Evolutionary conservation across 2,329 filamentous ascomycete species (phyloP).

Genomic region (Ceratocystis huliohia): DNA sequence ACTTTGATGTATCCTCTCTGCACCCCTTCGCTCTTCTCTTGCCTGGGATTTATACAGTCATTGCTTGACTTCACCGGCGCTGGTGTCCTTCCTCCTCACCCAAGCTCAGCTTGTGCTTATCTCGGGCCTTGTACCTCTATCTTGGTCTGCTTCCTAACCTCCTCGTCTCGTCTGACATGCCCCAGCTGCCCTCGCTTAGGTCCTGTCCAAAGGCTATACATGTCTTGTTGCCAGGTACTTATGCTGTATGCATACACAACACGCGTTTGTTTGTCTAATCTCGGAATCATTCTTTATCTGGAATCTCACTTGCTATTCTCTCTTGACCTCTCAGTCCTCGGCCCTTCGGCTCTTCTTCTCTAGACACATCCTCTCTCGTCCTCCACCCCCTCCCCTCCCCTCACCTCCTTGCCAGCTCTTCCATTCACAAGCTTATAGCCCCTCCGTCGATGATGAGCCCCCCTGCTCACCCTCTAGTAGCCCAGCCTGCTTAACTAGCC

Average conservation of each 20-base stretch:
- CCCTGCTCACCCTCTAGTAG: slow-evolving; percentile 37
- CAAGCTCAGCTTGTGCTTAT: too few relatives aligned
- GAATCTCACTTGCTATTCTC: background rate
- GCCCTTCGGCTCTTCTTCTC: background rate
- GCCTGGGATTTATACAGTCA: too few relatives aligned
- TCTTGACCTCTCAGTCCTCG: background rate
- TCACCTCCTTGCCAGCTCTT: background rate
- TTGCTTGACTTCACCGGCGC: too few relatives aligned
- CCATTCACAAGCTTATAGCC: background rate
- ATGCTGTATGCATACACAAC: background rate
- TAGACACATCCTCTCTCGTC: background rate
- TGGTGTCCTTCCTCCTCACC: too few relatives aligned
- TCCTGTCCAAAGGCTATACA: too few relatives aligned
- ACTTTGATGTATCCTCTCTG: too few relatives aligned
- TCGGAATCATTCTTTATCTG: background rate
- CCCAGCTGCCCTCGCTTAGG: too few relatives aligned
- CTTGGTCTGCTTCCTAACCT: too few relatives aligned
- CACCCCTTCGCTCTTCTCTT: too few relatives aligned
- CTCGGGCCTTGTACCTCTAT: too few relatives aligned
- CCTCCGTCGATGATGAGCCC: background rate
- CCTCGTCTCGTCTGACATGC: too few relatives aligned
- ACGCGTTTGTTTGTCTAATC: background rate
- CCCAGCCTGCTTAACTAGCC: slow-evolving; percentile 82
- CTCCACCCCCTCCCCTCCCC: background rate
- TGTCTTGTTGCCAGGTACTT: background rate